Evolutionary conservation across 2,329 filamentous ascomycete species (phyloP), one percentile per base, ranked within the genome.

Genomic region (Pyrenophora graminea): DNA sequence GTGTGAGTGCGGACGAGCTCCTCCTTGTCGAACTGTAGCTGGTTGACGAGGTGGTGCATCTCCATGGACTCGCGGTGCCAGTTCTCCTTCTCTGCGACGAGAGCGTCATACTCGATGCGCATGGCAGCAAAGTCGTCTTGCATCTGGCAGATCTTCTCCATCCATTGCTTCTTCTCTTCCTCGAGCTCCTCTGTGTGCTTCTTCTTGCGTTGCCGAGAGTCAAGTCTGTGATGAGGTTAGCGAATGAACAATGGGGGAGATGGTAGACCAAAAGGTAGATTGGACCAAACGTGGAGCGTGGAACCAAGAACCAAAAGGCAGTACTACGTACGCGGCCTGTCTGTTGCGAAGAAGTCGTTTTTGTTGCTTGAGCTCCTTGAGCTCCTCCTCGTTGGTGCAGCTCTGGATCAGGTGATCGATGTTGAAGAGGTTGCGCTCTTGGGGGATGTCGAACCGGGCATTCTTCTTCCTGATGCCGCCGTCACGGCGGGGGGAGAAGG

Each of bases 391-490:
- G 73, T 95, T 88, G 48, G 85, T 91, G 31, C 91, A 93, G 75
- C 90, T 86, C 45, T 87, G 82, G 74, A 99, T 97, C 69, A 97
- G 82, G 55, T 90, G 83, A 74, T 99, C 94, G 76, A 99, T 97
- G 77, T 95, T 97, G 80, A 84, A 87, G 63, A 99, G 84, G 68
- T 92, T 97, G 56, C 92, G 85, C 77, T 97, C 94, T 38, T 90
- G 86, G 8, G 94, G 94, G 62, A 99, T 99, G 69, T 97, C 93
- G 75, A 97, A 97, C 62, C 93, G 89, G 60, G 92, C 91, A 70
- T 97, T 99, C 88, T 97, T 97, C 86, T 99, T 99, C 68, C 94
- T 85, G 74, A 97, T 95, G 55, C 94, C 91, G 64, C 95, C 91
- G 49, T 90, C 86, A 63, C 90, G 84, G 45, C 84, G 77, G 48